Conservation (phyloP, 2,329 filamentous ascomycete genomes). For the Clonostachys sp. region DNA sequence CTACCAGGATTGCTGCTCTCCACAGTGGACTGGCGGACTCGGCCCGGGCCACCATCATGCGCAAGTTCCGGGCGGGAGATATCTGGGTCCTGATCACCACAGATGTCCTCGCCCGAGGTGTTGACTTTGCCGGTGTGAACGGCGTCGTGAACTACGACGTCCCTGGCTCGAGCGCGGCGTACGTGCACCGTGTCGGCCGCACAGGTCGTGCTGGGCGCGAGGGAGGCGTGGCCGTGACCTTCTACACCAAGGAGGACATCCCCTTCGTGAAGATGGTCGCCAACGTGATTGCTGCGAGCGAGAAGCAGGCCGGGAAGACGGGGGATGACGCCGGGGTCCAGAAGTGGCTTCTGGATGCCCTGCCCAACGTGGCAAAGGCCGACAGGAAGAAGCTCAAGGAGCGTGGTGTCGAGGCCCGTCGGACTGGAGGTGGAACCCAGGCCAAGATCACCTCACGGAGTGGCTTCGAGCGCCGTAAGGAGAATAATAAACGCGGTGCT, state of each 20-base stretch:
- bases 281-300: conserved; percentile 82
- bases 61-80: conserved; percentile 83
- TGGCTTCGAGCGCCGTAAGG: conserved; percentile 65
- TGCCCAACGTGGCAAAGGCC: conserved; percentile 80
- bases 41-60: conserved; percentile 76
- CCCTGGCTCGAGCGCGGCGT: conserved; percentile 81
- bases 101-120: conserved; percentile 83
- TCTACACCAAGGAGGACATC: conserved; percentile 94
- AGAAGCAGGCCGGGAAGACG: conserved; percentile 60
- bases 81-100: conserved; percentile 97
- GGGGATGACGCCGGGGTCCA: conserved; percentile 59
- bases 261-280: conserved; percentile 85
- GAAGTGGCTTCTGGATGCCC: conserved; percentile 82
- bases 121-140: conserved; percentile 93
- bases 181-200: conserved; percentile 89
- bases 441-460: conserved; percentile 80
- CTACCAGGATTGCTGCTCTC: conserved; percentile 79
- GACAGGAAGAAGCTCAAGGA: conserved; percentile 80
- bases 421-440: conserved; percentile 37
- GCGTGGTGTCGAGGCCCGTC: conserved; percentile 72
- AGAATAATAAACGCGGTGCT: conserved; percentile 62
- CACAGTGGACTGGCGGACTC: conserved; percentile 80
- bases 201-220: conserved; percentile 85
- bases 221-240: conserved; percentile 85
- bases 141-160: conserved; percentile 98